A percentile compares a stretch with the other conserved stretches of the same genome.
phyloP scores from a whole-genome alignment of 2,329 filamentous ascomycete species.

The Penicillium sp. region DNA sequence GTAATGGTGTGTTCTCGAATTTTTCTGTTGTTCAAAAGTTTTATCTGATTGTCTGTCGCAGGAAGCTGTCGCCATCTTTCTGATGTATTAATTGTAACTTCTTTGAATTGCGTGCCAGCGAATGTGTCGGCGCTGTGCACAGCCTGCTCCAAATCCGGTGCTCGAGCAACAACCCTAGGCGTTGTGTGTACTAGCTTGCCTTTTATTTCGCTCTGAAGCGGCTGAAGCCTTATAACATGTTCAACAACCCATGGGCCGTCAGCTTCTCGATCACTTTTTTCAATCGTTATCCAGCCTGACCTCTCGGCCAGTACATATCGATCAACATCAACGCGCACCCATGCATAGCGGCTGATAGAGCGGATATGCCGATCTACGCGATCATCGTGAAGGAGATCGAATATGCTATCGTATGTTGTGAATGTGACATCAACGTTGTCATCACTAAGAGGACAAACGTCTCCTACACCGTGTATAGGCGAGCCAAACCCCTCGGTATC shows the following conservation, averaged over 20 bases:
- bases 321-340: constrained; percentile 72
- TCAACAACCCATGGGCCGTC: constrained; percentile 27
- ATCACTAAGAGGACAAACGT: constrained; percentile 6
- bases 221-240: constrained; percentile 29
- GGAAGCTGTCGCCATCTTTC: constrained; percentile 67
- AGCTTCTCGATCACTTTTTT: constrained; percentile 23
- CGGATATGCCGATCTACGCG: constrained; percentile 76
- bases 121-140: constrained; percentile 83
- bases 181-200: constrained; percentile 58
- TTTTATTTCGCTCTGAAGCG: constrained; percentile 21
- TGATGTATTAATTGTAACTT: constrained; percentile 60
- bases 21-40: constrained; percentile 40
- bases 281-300: constrained; percentile 58
- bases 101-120: constrained; percentile 63
- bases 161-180: constrained; percentile 64
- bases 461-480: constrained; percentile 8
- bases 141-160: constrained; percentile 66
- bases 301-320: constrained; percentile 68
- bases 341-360: constrained; percentile 68
- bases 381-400: constrained; percentile 81
- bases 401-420: constrained; percentile 87
- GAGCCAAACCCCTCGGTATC: constrained; percentile 33
- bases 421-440: constrained; percentile 62
- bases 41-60: constrained; percentile 53
- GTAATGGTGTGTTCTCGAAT: constrained; percentile 59